Conservation (phyloP, 1,139 yeast genomes). For the Candida tropicalis region DNA sequence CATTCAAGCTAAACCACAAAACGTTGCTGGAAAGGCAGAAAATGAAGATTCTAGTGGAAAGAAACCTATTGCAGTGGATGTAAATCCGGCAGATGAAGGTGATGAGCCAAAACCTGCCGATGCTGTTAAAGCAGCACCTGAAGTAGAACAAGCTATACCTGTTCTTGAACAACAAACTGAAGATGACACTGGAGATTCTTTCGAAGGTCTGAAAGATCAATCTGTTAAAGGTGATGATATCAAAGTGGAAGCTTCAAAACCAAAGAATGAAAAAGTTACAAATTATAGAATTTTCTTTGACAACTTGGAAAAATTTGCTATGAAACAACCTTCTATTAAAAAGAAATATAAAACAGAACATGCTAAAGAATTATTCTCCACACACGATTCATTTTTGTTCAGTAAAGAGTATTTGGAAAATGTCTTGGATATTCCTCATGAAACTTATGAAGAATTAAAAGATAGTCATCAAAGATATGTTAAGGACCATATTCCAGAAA, state of each 20-base stretch:
- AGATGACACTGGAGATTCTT: slow-evolving; percentile 2
- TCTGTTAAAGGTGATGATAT: no score
- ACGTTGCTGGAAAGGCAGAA: not conserved
- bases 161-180: not conserved
- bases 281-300: slow-evolving; percentile 38
- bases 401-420: slow-evolving; percentile 42
- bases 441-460: slow-evolving; percentile 32
- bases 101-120: not conserved
- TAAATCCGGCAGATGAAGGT: not conserved
- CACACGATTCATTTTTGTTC: slow-evolving; percentile 31
- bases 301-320: slow-evolving; percentile 30
- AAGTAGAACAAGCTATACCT: not conserved
- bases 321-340: slow-evolving; percentile 36
- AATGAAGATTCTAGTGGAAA: not conserved
- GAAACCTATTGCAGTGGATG: not conserved
- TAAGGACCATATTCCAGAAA: slow-evolving; percentile 30
- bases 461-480: slow-evolving; percentile 37
- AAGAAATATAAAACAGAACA: slow-evolving; percentile 33
- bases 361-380: slow-evolving; percentile 35
- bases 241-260: not conserved
- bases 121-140: not conserved
- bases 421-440: slow-evolving; percentile 40
- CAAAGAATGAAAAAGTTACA: slow-evolving; percentile 14
- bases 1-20: slow-evolving; percentile 12
- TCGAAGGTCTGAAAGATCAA: no score